These are phyloP conservation scores for Phaeotremella skinneri DNA, from an alignment of 768 basidiomycete genomes.

Conservation along the genomic window DNA sequence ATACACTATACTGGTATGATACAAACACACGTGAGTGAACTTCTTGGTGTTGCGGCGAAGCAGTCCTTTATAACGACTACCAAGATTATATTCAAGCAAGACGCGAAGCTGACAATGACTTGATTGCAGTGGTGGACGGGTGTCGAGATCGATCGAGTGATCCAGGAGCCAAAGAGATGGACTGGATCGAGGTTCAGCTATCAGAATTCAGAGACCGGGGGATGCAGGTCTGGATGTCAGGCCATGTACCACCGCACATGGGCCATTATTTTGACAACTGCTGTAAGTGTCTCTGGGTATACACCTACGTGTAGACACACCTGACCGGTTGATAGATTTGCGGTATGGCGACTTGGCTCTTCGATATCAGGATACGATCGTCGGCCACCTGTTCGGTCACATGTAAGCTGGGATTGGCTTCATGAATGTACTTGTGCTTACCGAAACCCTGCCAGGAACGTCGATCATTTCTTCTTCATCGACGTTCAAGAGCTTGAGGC, in stretches of 20 bases:
- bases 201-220: constrained; percentile 63
- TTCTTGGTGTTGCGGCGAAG: not conserved
- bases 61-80: not conserved
- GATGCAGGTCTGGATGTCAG: constrained; percentile 64
- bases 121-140: constrained; percentile 65
- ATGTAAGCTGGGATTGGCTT: constrained; percentile 62
- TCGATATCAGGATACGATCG: constrained; percentile 79
- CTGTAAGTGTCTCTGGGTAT: constrained; percentile 56
- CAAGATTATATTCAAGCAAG: too few relatives aligned
- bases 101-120: constrained; percentile 22
- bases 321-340: constrained; percentile 55
- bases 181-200: constrained; percentile 87
- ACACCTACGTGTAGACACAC: not conserved
- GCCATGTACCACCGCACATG: constrained; percentile 81
- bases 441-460: constrained; percentile 64
- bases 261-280: constrained; percentile 82
- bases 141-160: constrained; percentile 65
- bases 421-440: not conserved
- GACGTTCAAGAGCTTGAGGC: constrained; percentile 49
- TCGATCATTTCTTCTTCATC: constrained; percentile 60
- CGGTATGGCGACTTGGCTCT: constrained; percentile 61
- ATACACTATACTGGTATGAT: constrained; percentile 88
- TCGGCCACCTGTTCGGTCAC: constrained; percentile 72
- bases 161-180: constrained; percentile 82
- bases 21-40: constrained; percentile 70